A percentile compares a stretch with the other conserved stretches of the same genome.
Conservation (phyloP, 371 early-diverging fungal genomes). For the Funneliformis caledonium region DNA sequence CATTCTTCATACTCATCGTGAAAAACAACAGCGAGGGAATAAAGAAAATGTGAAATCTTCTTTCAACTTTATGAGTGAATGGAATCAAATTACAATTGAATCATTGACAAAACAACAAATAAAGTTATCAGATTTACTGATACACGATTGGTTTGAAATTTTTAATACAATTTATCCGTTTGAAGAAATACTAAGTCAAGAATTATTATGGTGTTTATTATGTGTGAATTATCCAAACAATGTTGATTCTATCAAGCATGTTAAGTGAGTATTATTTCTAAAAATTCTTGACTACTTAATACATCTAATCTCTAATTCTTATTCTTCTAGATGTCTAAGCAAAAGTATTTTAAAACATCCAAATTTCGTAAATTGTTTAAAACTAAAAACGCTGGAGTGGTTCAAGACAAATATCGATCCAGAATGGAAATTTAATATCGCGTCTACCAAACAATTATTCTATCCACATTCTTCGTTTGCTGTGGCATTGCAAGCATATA, state of each 20-base stretch:
- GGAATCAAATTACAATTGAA: constrained; percentile 16
- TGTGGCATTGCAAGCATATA: constrained; percentile 23
- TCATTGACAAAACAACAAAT: constrained; percentile 9
- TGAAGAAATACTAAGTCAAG: constrained; percentile 36
- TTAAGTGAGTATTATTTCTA: too few species aligned
- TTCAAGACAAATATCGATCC: neutral
- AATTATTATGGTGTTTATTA: constrained; percentile 40
- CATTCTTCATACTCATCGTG: constrained; percentile 37
- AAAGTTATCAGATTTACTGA: constrained; percentile 19
- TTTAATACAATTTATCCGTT: constrained; percentile 31
- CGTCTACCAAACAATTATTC: constrained; percentile 30
- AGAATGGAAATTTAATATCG: constrained; percentile 37
- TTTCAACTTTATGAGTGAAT: constrained; percentile 39
- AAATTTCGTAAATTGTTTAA: constrained; percentile 14
- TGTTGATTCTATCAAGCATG: neutral
- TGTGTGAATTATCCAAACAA: constrained; percentile 34
- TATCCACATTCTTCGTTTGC: constrained; percentile 37
- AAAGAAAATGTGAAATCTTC: neutral
- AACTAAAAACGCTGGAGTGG: neutral
- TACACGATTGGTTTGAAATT: neutral
- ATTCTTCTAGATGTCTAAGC: neutral
- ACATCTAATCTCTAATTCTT: too few species aligned
- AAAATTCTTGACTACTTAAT: too few species aligned
- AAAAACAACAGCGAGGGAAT: neutral
- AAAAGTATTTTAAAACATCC: constrained; percentile 18